Base-by-base conservation (phyloP, 1,284 basidiomycete species). In the Hymenochaete sp. region DNA sequence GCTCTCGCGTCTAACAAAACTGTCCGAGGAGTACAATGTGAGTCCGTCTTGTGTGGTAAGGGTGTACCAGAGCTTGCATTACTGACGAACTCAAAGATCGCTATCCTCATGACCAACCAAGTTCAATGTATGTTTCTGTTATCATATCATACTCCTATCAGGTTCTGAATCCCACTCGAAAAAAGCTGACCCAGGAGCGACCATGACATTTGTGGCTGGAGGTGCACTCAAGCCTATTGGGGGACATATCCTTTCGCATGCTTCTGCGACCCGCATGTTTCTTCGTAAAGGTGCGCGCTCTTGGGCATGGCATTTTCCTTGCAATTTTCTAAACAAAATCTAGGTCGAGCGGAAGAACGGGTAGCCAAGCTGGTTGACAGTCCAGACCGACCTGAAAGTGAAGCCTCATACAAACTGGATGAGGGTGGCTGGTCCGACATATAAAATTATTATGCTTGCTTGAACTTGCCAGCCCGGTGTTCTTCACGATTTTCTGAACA, bases 291-390 rank as follows among this genome's bases (percentile, higher is more conserved):
- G 90, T 82, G 52, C 52, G 59, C 53, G 10, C 10, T 9, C 26
- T 24, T 45, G 26, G 16, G 27, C 16, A 2, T 3, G 39, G 41
- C 35, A n/a, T 18, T 0, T 11, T 35, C 42, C 40, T 27, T 32
- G 26, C 38, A 33, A 24, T 31, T 13, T 28, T 42, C 18, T 6
- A 38, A 42, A 35, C 19, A 43, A 31, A 26, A 43, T 24, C 48
- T 38, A 86, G 90, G 92, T 52, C 81, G 91, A 37, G 92, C 88
- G 3, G 92, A 95, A 60, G 92, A 96, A 66, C 83, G 92, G 47
- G 89, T 95, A 24, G 91, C 91, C n/a, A 96, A 95, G 60, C 72
- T 96, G 2, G 86, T 92, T 32, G 92, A 96, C 60, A 92, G 87
- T 56, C 92, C 92, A 3, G 92, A 95, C 59, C 76, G 83, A 55